A percentile compares a stretch with the other conserved stretches of the same genome.
Evolutionary conservation across 2,329 filamentous ascomycete species (phyloP).

Genomic region (Cladosporium sp.): DNA sequence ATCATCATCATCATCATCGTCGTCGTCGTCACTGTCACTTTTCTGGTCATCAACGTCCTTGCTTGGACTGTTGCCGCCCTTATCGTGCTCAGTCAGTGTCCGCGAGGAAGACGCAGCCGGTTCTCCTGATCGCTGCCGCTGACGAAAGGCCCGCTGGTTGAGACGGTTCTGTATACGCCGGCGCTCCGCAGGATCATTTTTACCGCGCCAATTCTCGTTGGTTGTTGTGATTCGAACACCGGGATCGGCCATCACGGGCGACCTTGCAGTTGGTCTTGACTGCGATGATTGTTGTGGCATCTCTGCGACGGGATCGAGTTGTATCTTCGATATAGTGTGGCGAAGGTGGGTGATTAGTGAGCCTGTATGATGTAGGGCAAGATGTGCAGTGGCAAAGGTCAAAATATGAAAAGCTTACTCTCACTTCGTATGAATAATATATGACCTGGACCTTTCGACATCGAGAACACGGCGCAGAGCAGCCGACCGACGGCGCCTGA

Average conservation of each 20-base stretch:
- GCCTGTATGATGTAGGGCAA: neutral
- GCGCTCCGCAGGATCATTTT: conserved; percentile 28
- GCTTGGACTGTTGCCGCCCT: neutral
- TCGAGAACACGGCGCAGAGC: neutral
- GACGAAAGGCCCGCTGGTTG: conserved; percentile 30
- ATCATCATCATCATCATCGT: no score
- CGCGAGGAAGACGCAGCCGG: conserved; percentile 9
- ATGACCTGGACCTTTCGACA: neutral
- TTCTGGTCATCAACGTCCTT: neutral
- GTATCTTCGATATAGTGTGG: neutral
- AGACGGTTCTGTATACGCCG: conserved; percentile 30
- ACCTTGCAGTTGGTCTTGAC: neutral
- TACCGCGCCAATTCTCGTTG: conserved; percentile 30
- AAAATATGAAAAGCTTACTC: neutral
- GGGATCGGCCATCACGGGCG: neutral
- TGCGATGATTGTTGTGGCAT: neutral
- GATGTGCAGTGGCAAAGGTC: neutral
- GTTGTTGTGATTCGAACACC: conserved; percentile 12
- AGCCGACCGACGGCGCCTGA: neutral
- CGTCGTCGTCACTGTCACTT: neutral
- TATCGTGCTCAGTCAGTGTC: neutral
- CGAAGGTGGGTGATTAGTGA: neutral
- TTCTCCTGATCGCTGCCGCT: conserved; percentile 27
- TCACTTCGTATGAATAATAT: neutral
- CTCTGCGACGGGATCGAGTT: neutral